A percentile compares a stretch with the other conserved stretches of the same genome.
These are phyloP conservation scores for Ehretia macrophylla DNA, from an alignment of 257 asterid genomes.

Conservation along the genomic window DNA sequence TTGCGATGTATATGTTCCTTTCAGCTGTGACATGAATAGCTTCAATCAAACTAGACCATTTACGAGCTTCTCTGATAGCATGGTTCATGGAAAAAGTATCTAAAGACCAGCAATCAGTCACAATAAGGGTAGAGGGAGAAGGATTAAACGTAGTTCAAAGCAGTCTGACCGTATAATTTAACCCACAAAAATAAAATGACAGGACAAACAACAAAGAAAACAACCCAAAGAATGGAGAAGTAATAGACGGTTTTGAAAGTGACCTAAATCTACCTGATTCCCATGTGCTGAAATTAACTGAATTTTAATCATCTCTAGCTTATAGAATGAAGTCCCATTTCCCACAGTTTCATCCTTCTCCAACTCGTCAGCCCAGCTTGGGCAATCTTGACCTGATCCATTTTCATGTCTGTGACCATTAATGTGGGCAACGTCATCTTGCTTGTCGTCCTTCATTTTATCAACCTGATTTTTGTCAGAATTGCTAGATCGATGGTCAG, in stretches of 20 bases:
- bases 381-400: constrained; percentile 43
- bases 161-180: background rate
- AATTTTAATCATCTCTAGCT: constrained; percentile 80
- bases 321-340: constrained; percentile 85
- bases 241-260: background rate
- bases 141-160: background rate
- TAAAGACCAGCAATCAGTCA: too few species aligned
- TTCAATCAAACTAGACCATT: too few species aligned
- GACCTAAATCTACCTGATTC: constrained; percentile 45
- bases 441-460: constrained; percentile 33
- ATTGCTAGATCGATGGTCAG: constrained; percentile 40
- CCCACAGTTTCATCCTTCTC: constrained; percentile 68
- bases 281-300: constrained; percentile 79
- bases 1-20: too few species aligned
- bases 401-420: constrained; percentile 61
- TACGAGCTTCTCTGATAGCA: too few species aligned
- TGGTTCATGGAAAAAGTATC: too few species aligned
- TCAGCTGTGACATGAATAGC: too few species aligned
- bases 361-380: constrained; percentile 60
- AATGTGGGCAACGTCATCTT: constrained; percentile 42
- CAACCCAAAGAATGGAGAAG: background rate
- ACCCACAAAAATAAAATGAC: background rate
- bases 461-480: constrained; percentile 25
- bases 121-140: too few species aligned
- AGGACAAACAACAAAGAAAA: too few species aligned